Evolutionary conservation across 768 basidiomycete genomes (phyloP).

Genomic region (Cantharellus cinnabarinus): DNA sequence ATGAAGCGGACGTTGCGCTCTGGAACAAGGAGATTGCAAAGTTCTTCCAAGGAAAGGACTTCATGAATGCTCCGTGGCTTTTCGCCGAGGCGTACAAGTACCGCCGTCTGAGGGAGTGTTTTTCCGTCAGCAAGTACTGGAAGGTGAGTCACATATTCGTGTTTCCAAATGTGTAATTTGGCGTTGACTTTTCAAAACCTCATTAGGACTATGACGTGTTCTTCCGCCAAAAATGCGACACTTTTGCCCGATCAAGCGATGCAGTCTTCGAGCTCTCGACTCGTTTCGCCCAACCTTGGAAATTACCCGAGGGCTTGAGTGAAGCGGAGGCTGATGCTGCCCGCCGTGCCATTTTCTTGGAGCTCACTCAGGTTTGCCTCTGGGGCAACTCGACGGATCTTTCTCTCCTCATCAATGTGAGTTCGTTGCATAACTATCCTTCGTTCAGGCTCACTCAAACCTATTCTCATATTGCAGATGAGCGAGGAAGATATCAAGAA

Average conservation of each 20-base stretch:
- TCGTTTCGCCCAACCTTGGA: conserved; percentile 76
- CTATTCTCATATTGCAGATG: conserved; percentile 26
- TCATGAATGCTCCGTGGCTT: conserved; percentile 92
- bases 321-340: conserved; percentile 33
- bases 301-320: conserved; percentile 26
- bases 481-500: conserved; percentile 92
- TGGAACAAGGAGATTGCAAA: conserved; percentile 98
- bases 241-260: conserved; percentile 77
- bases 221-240: conserved; percentile 64
- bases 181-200: neutral
- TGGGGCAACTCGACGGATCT: conserved; percentile 97
- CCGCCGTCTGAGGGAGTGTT: conserved; percentile 79
- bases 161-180: neutral
- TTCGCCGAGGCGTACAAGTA: conserved; percentile 94
- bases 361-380: conserved; percentile 85
- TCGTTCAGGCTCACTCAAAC: neutral
- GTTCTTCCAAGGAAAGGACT: conserved; percentile 75
- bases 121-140: conserved; percentile 82
- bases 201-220: conserved; percentile 66
- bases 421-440: neutral
- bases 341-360: conserved; percentile 57
- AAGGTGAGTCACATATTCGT: conserved; percentile 12
- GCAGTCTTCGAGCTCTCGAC: conserved; percentile 88
- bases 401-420: conserved; percentile 67
- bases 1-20: conserved; percentile 75